Evolutionary conservation across 148 eudicot species (phyloP), one percentile per base, ranked within the genome.

Genomic region (Euryodendron excelsum): DNA sequence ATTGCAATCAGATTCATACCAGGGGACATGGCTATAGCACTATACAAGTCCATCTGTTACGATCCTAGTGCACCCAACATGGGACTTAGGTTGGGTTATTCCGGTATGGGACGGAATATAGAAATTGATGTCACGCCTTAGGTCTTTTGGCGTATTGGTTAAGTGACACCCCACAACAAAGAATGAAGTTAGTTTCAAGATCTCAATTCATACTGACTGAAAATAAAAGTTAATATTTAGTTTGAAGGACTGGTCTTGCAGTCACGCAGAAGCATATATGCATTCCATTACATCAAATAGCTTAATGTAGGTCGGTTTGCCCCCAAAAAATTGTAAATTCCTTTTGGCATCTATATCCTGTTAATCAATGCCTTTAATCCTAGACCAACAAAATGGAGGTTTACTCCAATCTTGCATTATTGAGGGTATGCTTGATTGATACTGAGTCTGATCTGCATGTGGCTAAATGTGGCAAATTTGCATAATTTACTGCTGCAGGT

Each of bases 401-500:
- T 34, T 58, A 36, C 72, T 72, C 44, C 58, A 58, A 55, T 37
- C 59, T 18, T 59, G 20, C 62, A 45, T 78, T 5, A 23, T 36
- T 47, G 50, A 70, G 58, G 58, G 47, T 41, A 41, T 39, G 4
- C 36, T 3, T 14, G 64, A 64, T 71, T 23, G 30, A 45, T 36
- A 45, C 58, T 47, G 18, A 14, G 55, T 33, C 25, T 69, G 44
- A 45, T 30, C 4, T 52, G 61, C 33, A 20, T 62, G 45, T 61
- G 66, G 37, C 69, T 48, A 50, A 65, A 50, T n/a, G 25, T 17
- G 62, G 65, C 21, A 33, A 53, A 72, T 74, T 47, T 60, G 3
- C 14, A 41, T 59, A 47, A 67, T 62, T 36, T 71, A 15, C 58
- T 80, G 36, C 80, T 84, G 85, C 90, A 96, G 99, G 98, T 96